Evolutionary conservation across 2,329 filamentous ascomycete genomes (phyloP).

Genomic region (Dactylellina parvicollis): DNA sequence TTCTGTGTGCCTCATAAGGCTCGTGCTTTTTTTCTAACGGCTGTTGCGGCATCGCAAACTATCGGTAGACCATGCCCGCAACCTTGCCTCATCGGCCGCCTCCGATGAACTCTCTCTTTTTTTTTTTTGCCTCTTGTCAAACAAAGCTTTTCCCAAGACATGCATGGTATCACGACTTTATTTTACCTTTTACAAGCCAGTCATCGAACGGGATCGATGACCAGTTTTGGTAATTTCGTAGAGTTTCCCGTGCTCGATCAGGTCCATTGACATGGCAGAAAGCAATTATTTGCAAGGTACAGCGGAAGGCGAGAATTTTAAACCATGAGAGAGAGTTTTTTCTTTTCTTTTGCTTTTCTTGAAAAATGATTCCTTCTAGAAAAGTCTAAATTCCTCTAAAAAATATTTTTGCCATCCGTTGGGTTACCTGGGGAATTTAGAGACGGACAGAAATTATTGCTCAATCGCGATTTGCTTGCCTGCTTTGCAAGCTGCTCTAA

Average conservation of each 20-base stretch:
- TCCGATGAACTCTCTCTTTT: constrained; percentile 13
- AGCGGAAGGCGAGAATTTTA: too few species aligned
- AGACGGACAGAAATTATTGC: not conserved
- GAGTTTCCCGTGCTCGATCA: too few species aligned
- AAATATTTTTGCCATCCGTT: not conserved
- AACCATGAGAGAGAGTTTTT: constrained; percentile 14
- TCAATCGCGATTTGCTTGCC: too few species aligned
- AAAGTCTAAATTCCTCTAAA: not conserved
- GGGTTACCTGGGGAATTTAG: not conserved
- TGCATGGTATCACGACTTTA: too few species aligned
- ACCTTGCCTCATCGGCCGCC: constrained; percentile 14
- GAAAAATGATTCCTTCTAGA: not conserved
- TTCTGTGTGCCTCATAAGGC: not conserved
- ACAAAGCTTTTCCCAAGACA: not conserved
- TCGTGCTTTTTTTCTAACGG: constrained; percentile 4
- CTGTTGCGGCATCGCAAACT: constrained; percentile 26
- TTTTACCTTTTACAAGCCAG: too few species aligned
- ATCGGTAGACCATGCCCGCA: too few species aligned
- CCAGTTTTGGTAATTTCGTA: not conserved
- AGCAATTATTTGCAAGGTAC: too few species aligned
- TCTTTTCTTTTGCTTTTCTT: not conserved
- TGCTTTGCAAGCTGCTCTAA: too few species aligned
- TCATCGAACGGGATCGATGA: not conserved
- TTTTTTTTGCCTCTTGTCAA: not conserved
- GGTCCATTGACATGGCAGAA: too few species aligned